Percentiles rank a stretch among this genome's conserved stretches.
Evolutionary conservation across 2,329 filamentous ascomycete species (phyloP).

Genomic region (Phyllachora maydis): DNA sequence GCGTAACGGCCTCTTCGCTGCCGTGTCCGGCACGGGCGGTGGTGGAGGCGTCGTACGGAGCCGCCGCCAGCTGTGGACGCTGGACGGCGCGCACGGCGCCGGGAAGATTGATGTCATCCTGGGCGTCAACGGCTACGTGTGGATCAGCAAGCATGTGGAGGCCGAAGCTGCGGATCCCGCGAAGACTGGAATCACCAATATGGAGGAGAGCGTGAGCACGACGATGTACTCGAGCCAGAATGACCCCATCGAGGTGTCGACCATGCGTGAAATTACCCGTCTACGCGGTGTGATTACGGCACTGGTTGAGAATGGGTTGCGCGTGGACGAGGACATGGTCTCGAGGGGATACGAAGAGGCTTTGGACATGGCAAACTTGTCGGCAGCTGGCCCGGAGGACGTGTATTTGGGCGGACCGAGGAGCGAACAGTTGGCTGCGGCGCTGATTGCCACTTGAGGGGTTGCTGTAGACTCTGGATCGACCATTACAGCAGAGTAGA

Average conservation of each 20-base stretch:
- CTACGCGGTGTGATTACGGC: conserved; percentile 65
- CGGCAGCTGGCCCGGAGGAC: conserved; percentile 33
- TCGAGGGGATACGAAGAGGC: conserved; percentile 65
- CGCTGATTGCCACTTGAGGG: conserved; percentile 12
- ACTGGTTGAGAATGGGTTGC: conserved; percentile 60
- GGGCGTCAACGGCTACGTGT: conserved; percentile 93
- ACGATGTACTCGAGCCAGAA: conserved; percentile 93
- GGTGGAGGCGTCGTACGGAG: conserved; percentile 72
- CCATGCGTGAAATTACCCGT: conserved; percentile 73
- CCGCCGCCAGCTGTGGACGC: conserved; percentile 72
- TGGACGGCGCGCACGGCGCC: conserved; percentile 33
- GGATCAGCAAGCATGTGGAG: conserved; percentile 71
- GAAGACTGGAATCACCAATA: conserved; percentile 46
- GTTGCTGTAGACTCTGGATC: too few species aligned
- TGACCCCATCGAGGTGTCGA: conserved; percentile 56
- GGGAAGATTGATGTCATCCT: conserved; percentile 67
- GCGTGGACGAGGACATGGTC: conserved; percentile 81
- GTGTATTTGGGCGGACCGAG: conserved; percentile 38
- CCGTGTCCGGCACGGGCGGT: conserved; percentile 62
- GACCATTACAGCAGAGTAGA: too few species aligned
- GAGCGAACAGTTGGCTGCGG: conserved; percentile 27
- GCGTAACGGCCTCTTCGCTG: conserved; percentile 76
- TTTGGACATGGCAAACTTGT: conserved; percentile 46
- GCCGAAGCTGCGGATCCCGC: conserved; percentile 19
- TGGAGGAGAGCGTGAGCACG: conserved; percentile 72